Evolutionary conservation across 768 basidiomycete species (phyloP), one percentile per base, ranked within the genome.

Genomic region (Phallus indusiatus): DNA sequence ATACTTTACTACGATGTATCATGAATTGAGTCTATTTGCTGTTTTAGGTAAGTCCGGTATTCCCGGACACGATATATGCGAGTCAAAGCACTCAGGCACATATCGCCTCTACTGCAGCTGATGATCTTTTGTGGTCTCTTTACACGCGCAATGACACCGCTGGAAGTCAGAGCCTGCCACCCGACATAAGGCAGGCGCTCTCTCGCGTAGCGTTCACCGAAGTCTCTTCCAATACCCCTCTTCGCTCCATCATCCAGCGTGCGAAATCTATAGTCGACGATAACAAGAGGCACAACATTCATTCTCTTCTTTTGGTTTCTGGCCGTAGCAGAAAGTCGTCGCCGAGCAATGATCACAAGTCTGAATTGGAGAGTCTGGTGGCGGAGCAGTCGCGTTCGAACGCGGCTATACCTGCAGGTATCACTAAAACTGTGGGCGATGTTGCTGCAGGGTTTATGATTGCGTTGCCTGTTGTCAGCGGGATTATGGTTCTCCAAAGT

Each of bases 31-130:
- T 6, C 50, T 55, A 16, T 55, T 64, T 22, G 14, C 6, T 28
- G 35, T 24, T 47, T 51, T 42, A 35, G 47, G 62, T 10, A 60
- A 83, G 81, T 2, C 63, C 75, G 9, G 74, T 73, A 6, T 78
- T 81, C 49, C 75, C 81, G 1, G 88, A 91, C 62, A 93, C 91
- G 0, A 70, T 89, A 0, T 93, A 93, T 61, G 86, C 81, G 0
- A 73, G 79, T 24, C 71, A 75, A 5, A 83, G 74, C 59, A 87
- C 89, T 5, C 77, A 85, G 65, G 83, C 78, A 11, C 78, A 79
- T 6, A 71, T 96, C 12, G 81, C 80, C 2, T 94, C 90, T 0
- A 82, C 88, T 20, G 88, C 88, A 1, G 91, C 91, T 0, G 94
- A 97, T 69, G 82, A 84, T 65, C 63, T 94, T 24, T 65, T 82